Evolutionary conservation across 2,329 filamentous ascomycete genomes (phyloP).

Genomic region (Penicillium sp.): DNA sequence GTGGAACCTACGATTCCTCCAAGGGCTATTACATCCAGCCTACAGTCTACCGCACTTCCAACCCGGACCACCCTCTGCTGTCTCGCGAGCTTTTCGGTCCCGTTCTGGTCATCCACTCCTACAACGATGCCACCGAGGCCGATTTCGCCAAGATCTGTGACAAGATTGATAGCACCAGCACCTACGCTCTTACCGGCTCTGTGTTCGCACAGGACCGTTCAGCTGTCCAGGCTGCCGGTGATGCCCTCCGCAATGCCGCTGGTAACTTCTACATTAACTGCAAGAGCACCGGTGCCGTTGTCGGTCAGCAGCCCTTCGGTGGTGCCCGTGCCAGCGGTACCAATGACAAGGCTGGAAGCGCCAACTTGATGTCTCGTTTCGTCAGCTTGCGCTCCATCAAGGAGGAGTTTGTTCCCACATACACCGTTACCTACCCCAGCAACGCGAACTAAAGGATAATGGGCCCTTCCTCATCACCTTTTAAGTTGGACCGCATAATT

Average conservation of each 20-base stretch:
- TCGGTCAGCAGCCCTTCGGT: slow-evolving; percentile 71
- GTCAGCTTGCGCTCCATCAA: slow-evolving; percentile 68
- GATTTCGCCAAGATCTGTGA: slow-evolving; percentile 62
- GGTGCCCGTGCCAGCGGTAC: slow-evolving; percentile 67
- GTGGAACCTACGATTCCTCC: slow-evolving; percentile 73
- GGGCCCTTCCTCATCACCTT: not conserved
- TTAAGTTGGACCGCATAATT: slow-evolving; percentile 14
- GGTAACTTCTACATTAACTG: slow-evolving; percentile 48
- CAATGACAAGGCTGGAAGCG: slow-evolving; percentile 70
- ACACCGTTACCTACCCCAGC: slow-evolving; percentile 67
- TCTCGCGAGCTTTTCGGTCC: slow-evolving; percentile 81
- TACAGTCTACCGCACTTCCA: slow-evolving; percentile 74
- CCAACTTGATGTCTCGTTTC: slow-evolving; percentile 63
- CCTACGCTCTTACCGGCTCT: slow-evolving; percentile 46
- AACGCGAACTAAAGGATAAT: slow-evolving; percentile 56
- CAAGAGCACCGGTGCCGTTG: slow-evolving; percentile 65
- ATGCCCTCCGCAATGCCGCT: slow-evolving; percentile 39
- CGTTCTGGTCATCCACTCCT: slow-evolving; percentile 71
- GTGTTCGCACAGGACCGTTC: slow-evolving; percentile 44
- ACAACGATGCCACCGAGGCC: slow-evolving; percentile 63
- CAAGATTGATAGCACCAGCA: slow-evolving; percentile 43
- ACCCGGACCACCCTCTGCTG: slow-evolving; percentile 72
- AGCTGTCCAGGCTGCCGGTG: slow-evolving; percentile 37
- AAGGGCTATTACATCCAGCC: slow-evolving; percentile 83
- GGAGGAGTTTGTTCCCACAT: slow-evolving; percentile 69